These are phyloP conservation scores for Hordeum vulgare DNA, from an alignment of 176 grass and related monocot genomes.

Conservation along the genomic window DNA sequence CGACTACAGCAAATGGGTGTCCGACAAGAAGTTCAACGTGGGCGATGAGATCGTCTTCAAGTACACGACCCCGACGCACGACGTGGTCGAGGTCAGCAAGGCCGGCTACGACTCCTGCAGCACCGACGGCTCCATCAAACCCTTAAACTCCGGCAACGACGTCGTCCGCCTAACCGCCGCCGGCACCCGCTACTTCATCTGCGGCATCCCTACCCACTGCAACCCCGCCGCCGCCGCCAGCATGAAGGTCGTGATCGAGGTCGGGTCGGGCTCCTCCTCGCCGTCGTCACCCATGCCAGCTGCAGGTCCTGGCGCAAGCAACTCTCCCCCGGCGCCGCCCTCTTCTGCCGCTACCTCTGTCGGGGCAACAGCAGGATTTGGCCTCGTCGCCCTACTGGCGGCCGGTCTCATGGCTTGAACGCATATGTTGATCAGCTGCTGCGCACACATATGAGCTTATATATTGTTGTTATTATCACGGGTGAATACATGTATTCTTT, in stretches of 20 bases:
- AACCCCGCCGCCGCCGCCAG: background rate
- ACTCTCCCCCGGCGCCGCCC: background rate
- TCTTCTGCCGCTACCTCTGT: background rate
- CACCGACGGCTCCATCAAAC: background rate
- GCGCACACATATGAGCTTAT: background rate
- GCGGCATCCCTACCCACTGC: conserved; percentile 43
- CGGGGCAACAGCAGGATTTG: background rate
- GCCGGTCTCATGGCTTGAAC: conserved; percentile 18
- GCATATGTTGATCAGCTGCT: background rate
- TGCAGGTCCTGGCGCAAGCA: background rate
- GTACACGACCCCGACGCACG: background rate
- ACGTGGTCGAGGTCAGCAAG: conserved; percentile 51
- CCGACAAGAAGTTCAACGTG: conserved; percentile 33
- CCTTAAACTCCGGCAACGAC: conserved; percentile 21
- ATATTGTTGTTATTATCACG: background rate
- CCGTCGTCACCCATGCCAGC: background rate
- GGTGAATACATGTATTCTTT: background rate
- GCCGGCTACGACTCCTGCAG: conserved; percentile 39
- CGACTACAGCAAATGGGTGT: conserved; percentile 40
- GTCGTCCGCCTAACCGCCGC: background rate
- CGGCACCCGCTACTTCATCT: conserved; percentile 60
- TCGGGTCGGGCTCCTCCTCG: background rate
- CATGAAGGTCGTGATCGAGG: conserved; percentile 52
- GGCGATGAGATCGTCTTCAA: conserved; percentile 50
- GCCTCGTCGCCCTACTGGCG: background rate